Evolutionary conservation across 2,329 filamentous ascomycete species (phyloP).

Genomic region (Aplosporella prunicola): DNA sequence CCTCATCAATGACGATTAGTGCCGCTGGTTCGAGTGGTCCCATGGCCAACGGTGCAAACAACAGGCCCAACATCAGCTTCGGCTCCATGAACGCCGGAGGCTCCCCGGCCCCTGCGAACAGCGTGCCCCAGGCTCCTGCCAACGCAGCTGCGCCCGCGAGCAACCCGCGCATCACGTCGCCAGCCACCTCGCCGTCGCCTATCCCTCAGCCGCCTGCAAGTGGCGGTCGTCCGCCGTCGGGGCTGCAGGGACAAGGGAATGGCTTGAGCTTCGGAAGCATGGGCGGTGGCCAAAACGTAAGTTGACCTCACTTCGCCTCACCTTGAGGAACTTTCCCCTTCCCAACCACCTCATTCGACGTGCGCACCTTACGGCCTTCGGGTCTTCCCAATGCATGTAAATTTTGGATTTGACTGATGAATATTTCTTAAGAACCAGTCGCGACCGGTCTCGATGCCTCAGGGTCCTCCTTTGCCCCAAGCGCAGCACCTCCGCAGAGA

Average conservation of each 20-base stretch:
- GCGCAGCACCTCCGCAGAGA: conserved; percentile 75
- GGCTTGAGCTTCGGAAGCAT: conserved; percentile 77
- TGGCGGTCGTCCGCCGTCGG: conserved; percentile 71
- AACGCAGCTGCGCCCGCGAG: conserved; percentile 43
- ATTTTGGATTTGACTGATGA: no score
- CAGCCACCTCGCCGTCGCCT: conserved; percentile 80
- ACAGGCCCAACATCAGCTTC: conserved; percentile 62
- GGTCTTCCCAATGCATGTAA: neutral
- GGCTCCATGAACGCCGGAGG: conserved; percentile 60
- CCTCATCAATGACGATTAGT: conserved; percentile 85
- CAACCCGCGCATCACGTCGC: conserved; percentile 69
- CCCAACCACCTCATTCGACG: no score
- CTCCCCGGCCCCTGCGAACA: conserved; percentile 54
- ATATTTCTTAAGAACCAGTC: conserved; percentile 54
- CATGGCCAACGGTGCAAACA: conserved; percentile 64
- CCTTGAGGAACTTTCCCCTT: neutral
- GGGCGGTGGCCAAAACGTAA: conserved; percentile 63
- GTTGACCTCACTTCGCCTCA: conserved; percentile 24
- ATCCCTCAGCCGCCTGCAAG: conserved; percentile 84
- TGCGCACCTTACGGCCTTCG: neutral
- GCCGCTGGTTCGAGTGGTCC: conserved; percentile 69
- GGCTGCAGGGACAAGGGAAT: conserved; percentile 59
- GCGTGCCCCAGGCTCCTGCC: conserved; percentile 59
- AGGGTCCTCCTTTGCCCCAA: conserved; percentile 40
- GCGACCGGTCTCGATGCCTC: conserved; percentile 54